A percentile compares a stretch with the other conserved stretches of the same genome.
phyloP scores from a whole-genome alignment of 192 early-diverging fungal species.

The Rhizophagus prolifer region DNA sequence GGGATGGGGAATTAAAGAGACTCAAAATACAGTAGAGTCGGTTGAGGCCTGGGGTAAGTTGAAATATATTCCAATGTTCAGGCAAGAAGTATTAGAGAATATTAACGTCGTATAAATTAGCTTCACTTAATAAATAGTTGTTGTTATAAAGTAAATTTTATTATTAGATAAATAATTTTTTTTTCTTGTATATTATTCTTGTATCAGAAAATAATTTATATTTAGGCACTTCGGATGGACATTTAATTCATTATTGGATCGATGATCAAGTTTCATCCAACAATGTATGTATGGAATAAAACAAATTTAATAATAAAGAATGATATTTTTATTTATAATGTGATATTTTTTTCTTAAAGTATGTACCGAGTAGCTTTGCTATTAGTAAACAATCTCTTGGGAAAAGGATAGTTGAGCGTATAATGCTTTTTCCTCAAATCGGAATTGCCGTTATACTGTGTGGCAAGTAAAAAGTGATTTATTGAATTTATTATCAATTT shows the following conservation, averaged over 20 bases:
- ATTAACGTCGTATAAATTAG: not conserved
- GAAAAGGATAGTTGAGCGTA: slow-evolving; percentile 57
- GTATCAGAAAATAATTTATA: slow-evolving; percentile 67
- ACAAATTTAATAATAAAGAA: not conserved
- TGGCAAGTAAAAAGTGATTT: slow-evolving; percentile 46
- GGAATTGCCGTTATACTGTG: slow-evolving; percentile 63
- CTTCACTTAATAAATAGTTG: not conserved
- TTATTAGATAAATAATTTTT: not conserved
- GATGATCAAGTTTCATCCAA: slow-evolving; percentile 46
- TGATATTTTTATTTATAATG: not conserved
- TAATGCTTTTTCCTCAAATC: slow-evolving; percentile 64
- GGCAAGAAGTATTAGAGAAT: not conserved
- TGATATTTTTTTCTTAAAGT: not conserved
- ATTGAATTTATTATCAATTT: not conserved
- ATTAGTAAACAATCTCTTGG: slow-evolving; percentile 53
- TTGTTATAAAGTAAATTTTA: not conserved
- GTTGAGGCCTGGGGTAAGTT: slow-evolving; percentile 51
- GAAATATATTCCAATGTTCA: not conserved
- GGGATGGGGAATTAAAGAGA: slow-evolving; percentile 31
- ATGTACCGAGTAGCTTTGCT: slow-evolving; percentile 39
- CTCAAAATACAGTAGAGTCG: slow-evolving; percentile 41
- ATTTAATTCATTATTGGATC: slow-evolving; percentile 64
- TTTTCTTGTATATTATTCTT: not conserved
- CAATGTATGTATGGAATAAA: slow-evolving; percentile 34
- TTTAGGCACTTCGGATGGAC: slow-evolving; percentile 74